Percentiles rank a stretch among this genome's conserved stretches.
Evolutionary conservation across 2,329 filamentous ascomycete genomes (phyloP).

Genomic region (Corynespora cassiicola): DNA sequence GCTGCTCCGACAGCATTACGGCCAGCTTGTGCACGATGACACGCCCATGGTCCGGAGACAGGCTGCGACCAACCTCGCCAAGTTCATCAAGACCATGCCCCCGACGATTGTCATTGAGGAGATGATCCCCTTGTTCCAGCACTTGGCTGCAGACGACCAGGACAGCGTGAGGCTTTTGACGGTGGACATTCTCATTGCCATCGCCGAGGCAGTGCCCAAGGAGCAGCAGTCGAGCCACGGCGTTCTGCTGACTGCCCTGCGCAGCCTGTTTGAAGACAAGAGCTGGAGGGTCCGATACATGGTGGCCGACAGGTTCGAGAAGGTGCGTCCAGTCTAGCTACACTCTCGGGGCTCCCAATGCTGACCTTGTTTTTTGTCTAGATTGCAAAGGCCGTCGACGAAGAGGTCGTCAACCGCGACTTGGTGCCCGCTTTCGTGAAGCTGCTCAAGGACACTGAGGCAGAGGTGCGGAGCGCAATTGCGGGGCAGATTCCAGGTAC

Average conservation of each 20-base stretch:
- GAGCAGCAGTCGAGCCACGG: constrained; percentile 97
- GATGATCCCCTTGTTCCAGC: constrained; percentile 99
- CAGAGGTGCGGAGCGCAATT: constrained; percentile 95
- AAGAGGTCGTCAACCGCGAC: constrained; percentile 92
- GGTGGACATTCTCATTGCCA: constrained; percentile 93
- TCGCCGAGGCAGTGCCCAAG: constrained; percentile 96
- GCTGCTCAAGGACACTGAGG: constrained; percentile 95
- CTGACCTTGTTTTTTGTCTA: too few relatives aligned
- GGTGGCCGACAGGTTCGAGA: constrained; percentile 98
- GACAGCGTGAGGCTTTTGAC: constrained; percentile 96
- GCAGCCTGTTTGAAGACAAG: constrained; percentile 97
- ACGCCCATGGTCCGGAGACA: constrained; percentile 99
- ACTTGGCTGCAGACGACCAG: constrained; percentile 94
- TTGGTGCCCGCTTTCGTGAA: constrained; percentile 97
- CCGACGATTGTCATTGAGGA: constrained; percentile 91
- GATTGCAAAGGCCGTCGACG: constrained; percentile 98
- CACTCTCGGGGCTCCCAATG: too few relatives aligned
- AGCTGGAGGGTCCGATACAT: constrained; percentile 99
- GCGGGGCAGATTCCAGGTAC: constrained; percentile 91
- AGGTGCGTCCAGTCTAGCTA: constrained; percentile 65
- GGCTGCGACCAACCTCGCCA: constrained; percentile 93
- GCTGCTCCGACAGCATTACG: constrained; percentile 88
- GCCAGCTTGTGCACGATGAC: constrained; percentile 93
- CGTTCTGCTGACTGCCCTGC: constrained; percentile 85
- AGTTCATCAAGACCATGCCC: constrained; percentile 97